These are phyloP conservation scores for Aspergillus homomorphus DNA, from an alignment of 495 filamentous ascomycete genomes.

Conservation along the genomic window DNA sequence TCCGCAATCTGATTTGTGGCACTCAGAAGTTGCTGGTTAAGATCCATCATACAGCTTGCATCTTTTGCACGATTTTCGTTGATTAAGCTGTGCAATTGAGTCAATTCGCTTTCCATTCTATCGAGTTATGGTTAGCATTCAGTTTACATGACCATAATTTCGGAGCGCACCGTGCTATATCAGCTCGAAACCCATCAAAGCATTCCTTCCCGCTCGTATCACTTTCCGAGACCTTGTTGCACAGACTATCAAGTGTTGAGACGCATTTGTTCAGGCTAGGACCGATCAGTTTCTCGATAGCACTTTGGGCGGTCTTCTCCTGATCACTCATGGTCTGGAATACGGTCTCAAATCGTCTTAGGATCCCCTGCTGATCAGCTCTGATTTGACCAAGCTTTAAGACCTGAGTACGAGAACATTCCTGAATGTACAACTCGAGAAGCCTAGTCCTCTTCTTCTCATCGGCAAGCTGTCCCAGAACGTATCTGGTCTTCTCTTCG, in stretches of 20 bases:
- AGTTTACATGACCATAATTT: neutral
- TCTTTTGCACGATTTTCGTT: neutral
- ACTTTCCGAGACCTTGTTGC: slow-evolving; percentile 17
- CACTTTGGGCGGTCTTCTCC: slow-evolving; percentile 14
- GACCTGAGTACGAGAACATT: slow-evolving; percentile 25
- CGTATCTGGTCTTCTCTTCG: slow-evolving; percentile 13
- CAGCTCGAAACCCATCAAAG: slow-evolving; percentile 15
- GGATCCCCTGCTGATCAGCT: slow-evolving; percentile 26
- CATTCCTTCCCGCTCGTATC: slow-evolving; percentile 22
- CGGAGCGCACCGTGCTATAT: slow-evolving; percentile 24
- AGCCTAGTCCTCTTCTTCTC: slow-evolving; percentile 28
- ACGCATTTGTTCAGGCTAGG: slow-evolving; percentile 17
- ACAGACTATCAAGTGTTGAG: slow-evolving; percentile 13
- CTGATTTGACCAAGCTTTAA: slow-evolving; percentile 25
- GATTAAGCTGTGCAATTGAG: neutral
- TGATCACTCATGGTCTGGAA: slow-evolving; percentile 15
- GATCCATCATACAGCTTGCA: neutral
- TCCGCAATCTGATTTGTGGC: slow-evolving; percentile 21
- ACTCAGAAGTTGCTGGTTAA: slow-evolving; percentile 23
- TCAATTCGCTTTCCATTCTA: slow-evolving; percentile 17
- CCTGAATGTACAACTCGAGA: slow-evolving; percentile 37
- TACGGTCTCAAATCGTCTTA: slow-evolving; percentile 18
- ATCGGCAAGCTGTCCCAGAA: slow-evolving; percentile 22
- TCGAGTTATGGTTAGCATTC: neutral
- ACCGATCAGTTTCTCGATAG: slow-evolving; percentile 14